Evolutionary conservation across 2,329 filamentous ascomycete species (phyloP).

Genomic region (Cladophialophora immunda): DNA sequence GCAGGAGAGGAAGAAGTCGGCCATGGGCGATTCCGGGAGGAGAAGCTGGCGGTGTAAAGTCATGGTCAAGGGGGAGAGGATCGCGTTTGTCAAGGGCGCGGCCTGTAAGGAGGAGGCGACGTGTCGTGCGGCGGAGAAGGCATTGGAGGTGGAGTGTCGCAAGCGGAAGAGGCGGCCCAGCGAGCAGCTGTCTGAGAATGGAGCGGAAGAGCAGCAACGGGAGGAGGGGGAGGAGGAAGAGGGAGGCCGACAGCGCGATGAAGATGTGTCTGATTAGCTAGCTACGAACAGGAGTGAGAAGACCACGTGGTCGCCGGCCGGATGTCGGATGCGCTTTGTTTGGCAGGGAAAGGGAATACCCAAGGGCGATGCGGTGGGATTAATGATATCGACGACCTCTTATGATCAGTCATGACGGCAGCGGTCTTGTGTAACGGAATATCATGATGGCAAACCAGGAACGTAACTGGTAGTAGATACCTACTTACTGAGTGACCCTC

Average conservation of each 20-base stretch:
- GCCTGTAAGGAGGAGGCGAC: conserved; percentile 33
- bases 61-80: conserved; percentile 23
- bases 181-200: neutral
- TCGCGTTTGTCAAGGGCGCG: conserved; percentile 23
- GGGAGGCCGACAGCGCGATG: neutral
- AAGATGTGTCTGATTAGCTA: neutral
- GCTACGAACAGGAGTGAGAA: neutral
- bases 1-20: conserved; percentile 7
- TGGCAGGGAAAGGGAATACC: too few relatives aligned
- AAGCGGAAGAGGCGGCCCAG: conserved; percentile 2
- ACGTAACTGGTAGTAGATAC: too few relatives aligned
- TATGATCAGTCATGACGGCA: neutral
- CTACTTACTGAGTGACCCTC: too few relatives aligned
- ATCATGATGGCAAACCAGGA: too few relatives aligned
- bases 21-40: neutral
- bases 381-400: neutral
- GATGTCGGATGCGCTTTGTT: too few relatives aligned
- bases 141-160: conserved; percentile 20
- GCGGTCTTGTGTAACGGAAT: too few relatives aligned
- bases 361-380: too few relatives aligned
- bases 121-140: conserved; percentile 32
- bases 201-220: neutral
- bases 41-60: conserved; percentile 30
- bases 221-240: neutral
- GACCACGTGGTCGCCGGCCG: neutral